Evolutionary conservation across 306 rosid genomes (phyloP), one percentile per base, ranked within the genome.

Genomic region (Vigna radiata): DNA sequence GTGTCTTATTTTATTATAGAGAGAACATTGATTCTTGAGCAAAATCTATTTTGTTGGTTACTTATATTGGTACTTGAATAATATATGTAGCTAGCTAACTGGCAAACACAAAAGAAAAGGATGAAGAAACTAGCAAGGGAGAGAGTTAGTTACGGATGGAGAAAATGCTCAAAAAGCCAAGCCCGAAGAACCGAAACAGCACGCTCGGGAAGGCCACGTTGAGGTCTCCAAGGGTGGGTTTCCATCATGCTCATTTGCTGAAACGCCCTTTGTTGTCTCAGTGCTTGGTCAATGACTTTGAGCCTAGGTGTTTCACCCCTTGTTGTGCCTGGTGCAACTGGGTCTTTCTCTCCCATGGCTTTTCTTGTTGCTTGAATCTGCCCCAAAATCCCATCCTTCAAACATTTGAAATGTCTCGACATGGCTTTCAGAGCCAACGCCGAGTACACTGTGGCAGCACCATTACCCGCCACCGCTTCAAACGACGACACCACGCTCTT

Each of bases 131-230:
- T 25, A 54, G 41, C 15, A 5, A 69, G 73, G 37, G 9, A 54
- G 55, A 48, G 29, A n/a, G 36, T 37, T 14, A 49, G 9, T 73
- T 90, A 94, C 98, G 98, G 98, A 77, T 94, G 97, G 82, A 94
- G 94, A 86, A 94, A 94, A 87, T 94, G 98, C 74, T 94, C 98
- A 37, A 94, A 94, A 18, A 94, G 98, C 98, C 98, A 94, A 64
- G 98, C 96, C 0, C 98, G 80, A 5, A 94, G 97, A 55, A 94
- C 79, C 0, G 98, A 91, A 66, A 94, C 98, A 3, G 98, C 90
- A 6, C 97, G 79, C 43, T 94, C 97, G 0, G 98, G 98, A 33
- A 94, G 98, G 80, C 98, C 98, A 15, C 98, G 98, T 70, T 94
- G 98, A 46, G 98, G 98, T 27, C 98, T 81, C 98, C 98, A 94